Conservation (phyloP, 2,329 filamentous ascomycete genomes). For the Ceratocystis destructans region DNA sequence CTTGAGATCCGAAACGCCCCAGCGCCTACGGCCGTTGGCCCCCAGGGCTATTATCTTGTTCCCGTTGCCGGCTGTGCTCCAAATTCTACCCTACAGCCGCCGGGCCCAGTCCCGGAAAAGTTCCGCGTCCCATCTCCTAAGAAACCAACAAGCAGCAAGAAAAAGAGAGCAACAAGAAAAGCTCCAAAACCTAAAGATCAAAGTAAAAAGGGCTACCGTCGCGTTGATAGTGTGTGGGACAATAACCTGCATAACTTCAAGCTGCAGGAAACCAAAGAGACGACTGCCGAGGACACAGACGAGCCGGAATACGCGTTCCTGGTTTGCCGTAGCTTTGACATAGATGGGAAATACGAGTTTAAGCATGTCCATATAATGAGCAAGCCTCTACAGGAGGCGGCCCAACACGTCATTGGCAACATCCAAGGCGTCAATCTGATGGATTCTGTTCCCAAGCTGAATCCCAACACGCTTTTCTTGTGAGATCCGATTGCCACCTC, state of each 20-base stretch:
- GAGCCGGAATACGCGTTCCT: background rate
- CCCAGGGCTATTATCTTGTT: no score
- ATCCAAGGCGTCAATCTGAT: slow-evolving; percentile 54
- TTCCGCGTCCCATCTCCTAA: no score
- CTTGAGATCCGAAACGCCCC: background rate
- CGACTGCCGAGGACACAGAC: slow-evolving; percentile 28
- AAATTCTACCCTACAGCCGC: no score
- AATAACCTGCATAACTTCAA: slow-evolving; percentile 37
- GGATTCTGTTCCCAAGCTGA: slow-evolving; percentile 60
- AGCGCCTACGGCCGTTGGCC: no score
- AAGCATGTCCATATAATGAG: slow-evolving; percentile 78
- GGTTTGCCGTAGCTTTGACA: background rate
- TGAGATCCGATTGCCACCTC: slow-evolving; percentile 25
- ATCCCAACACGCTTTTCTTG: slow-evolving; percentile 58
- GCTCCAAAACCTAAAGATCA: background rate
- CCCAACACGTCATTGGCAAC: slow-evolving; percentile 29
- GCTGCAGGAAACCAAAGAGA: slow-evolving; percentile 40
- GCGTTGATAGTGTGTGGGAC: slow-evolving; percentile 44
- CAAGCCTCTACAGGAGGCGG: slow-evolving; percentile 56
- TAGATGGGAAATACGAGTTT: slow-evolving; percentile 57
- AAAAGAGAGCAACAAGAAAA: background rate
- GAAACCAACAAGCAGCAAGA: background rate
- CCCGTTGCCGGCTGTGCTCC: no score
- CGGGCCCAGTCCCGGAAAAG: no score
- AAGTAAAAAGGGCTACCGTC: slow-evolving; percentile 26